Conservation (phyloP, 2,329 filamentous ascomycete species). For the Mycosphaerelloides madeirae region DNA sequence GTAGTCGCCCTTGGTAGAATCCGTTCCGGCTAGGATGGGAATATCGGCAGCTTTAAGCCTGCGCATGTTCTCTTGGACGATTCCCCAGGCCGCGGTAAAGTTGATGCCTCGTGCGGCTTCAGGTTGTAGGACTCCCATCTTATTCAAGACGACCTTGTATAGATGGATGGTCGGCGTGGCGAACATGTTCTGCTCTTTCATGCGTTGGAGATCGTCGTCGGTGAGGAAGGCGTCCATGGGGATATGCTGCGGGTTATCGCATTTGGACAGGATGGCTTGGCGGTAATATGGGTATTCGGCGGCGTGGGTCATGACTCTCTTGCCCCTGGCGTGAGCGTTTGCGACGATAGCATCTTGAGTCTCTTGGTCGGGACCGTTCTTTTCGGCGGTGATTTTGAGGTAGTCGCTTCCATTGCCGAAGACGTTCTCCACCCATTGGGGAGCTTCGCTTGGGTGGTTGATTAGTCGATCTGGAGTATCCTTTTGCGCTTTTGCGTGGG, state of each 20-base stretch:
- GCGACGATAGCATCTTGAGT: not conserved
- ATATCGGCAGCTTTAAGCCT: not conserved
- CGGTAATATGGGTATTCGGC: not conserved
- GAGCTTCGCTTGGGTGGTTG: not conserved
- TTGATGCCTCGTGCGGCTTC: not conserved
- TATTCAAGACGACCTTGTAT: not conserved
- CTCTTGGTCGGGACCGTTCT: not conserved
- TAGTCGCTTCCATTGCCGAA: not conserved
- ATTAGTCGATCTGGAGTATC: not conserved
- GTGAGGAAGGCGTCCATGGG: not conserved
- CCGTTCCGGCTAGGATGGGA: not conserved
- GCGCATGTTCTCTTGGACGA: not conserved
- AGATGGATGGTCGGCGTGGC: not conserved
- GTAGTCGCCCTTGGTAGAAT: not conserved
- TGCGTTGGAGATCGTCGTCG: not conserved
- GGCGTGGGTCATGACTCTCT: not conserved
- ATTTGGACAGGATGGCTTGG: not conserved
- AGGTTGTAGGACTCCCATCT: not conserved
- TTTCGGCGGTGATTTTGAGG: not conserved
- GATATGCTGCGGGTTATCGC: not conserved
- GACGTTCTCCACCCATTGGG: not conserved
- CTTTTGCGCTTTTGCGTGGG: not conserved
- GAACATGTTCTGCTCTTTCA: not conserved
- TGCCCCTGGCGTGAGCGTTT: not conserved
- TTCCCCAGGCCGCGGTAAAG: not conserved